Percentiles rank a stretch among this genome's conserved stretches.
Conservation (phyloP, 345 rosid genomes). For the Salix caprea region DNA sequence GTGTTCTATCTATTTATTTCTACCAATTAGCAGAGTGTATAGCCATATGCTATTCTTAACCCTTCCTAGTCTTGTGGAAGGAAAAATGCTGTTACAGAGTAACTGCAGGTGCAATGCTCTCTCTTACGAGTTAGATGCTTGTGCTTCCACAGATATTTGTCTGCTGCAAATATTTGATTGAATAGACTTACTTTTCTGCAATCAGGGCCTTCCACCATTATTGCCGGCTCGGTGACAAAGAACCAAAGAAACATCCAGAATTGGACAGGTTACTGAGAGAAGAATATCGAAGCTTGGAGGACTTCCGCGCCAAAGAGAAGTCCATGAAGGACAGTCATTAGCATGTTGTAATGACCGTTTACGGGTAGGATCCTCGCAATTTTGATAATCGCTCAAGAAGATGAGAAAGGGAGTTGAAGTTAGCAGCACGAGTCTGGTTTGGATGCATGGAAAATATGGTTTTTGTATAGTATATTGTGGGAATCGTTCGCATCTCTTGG, state of each 20-base stretch:
- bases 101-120: background rate
- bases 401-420: slow-evolving; percentile 14
- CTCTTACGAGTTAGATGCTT: background rate
- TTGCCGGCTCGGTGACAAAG: slow-evolving; percentile 39
- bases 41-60: background rate
- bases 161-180: background rate
- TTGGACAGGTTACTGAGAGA: slow-evolving; percentile 72
- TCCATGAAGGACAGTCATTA: slow-evolving; percentile 29
- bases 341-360: slow-evolving; percentile 1
- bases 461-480: slow-evolving; percentile 27
- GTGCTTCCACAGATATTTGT: background rate
- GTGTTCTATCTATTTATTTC: background rate
- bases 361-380: slow-evolving; percentile 23
- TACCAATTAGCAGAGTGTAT: background rate
- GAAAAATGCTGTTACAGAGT: background rate
- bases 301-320: slow-evolving; percentile 63
- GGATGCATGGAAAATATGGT: slow-evolving; percentile 9
- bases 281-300: slow-evolving; percentile 58
- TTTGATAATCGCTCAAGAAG: slow-evolving; percentile 33
- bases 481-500: slow-evolving; percentile 7
- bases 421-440: slow-evolving; percentile 11
- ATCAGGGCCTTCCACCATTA: slow-evolving; percentile 97
- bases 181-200: background rate
- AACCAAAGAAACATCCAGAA: slow-evolving; percentile 65
- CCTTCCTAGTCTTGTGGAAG: background rate